A percentile compares a stretch with the other conserved stretches of the same genome.
Evolutionary conservation across 2,329 filamentous ascomycete genomes (phyloP).

Genomic region (Claviceps purpurea): DNA sequence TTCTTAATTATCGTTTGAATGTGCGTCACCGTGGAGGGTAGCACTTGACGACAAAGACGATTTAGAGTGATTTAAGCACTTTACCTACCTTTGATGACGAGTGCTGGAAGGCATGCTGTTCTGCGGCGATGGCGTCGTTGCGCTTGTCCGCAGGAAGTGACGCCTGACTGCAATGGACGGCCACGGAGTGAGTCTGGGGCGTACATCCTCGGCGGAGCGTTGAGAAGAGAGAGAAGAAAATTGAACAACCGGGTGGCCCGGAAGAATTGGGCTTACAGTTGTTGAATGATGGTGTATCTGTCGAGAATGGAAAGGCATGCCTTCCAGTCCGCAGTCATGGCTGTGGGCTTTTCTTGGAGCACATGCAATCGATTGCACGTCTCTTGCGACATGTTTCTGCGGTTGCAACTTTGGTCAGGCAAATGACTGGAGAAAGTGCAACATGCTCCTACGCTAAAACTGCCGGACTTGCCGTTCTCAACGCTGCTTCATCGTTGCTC

Average conservation of each 20-base stretch:
- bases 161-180: slow-evolving; percentile 14
- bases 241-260: not conserved
- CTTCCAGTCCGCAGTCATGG: slow-evolving; percentile 25
- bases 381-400: too few species aligned
- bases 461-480: not conserved
- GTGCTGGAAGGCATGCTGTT: slow-evolving; percentile 48
- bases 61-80: too few species aligned
- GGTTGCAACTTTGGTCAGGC: too few species aligned
- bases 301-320: slow-evolving; percentile 40
- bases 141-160: slow-evolving; percentile 17
- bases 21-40: not conserved
- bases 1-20: not conserved
- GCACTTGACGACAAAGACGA: not conserved
- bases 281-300: slow-evolving; percentile 49
- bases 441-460: too few species aligned
- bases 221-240: not conserved
- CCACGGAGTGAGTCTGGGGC: not conserved
- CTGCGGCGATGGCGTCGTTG: slow-evolving; percentile 46
- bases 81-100: slow-evolving; percentile 39
- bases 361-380: not conserved
- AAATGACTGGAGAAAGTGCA: too few species aligned
- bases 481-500: not conserved
- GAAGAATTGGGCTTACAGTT: slow-evolving; percentile 18
- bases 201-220: not conserved
- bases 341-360: not conserved